phyloP scores from a whole-genome alignment of 1,139 yeast genomes.

The Magnusiomyces tetraspermus region DNA sequence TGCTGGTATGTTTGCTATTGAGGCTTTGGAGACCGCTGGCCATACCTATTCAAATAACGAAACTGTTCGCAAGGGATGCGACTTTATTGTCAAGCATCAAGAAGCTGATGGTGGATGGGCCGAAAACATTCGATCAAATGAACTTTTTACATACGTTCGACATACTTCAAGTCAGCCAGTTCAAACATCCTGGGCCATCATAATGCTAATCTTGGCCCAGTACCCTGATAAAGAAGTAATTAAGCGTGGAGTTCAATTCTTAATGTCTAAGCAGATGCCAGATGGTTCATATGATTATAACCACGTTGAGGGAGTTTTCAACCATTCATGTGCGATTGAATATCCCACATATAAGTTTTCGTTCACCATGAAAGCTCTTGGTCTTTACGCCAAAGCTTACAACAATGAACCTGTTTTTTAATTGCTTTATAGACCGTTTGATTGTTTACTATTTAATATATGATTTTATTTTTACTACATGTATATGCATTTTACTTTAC shows the following conservation, averaged over 20 bases:
- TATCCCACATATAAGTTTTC: slow-evolving; percentile 88
- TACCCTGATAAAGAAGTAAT: slow-evolving; percentile 66
- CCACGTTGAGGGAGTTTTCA: slow-evolving; percentile 90
- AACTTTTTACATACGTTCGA: slow-evolving; percentile 68
- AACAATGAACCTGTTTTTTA: slow-evolving; percentile 14
- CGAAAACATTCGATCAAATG: slow-evolving; percentile 59
- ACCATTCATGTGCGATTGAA: slow-evolving; percentile 84
- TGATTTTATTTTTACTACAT: neutral
- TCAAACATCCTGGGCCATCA: slow-evolving; percentile 89
- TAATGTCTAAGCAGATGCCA: slow-evolving; percentile 57
- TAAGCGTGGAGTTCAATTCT: slow-evolving; percentile 49
- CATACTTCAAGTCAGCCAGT: slow-evolving; percentile 61
- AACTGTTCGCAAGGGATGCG: slow-evolving; percentile 67
- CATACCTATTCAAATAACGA: slow-evolving; percentile 52
- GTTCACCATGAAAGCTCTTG: slow-evolving; percentile 89
- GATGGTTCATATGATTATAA: slow-evolving; percentile 86
- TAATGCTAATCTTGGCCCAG: slow-evolving; percentile 69
- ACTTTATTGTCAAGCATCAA: slow-evolving; percentile 68
- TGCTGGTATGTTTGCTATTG: slow-evolving; percentile 97
- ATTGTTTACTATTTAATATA: neutral
- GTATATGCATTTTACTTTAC: no score
- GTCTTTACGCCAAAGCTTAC: slow-evolving; percentile 44
- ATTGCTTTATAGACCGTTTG: neutral
- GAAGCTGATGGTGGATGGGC: slow-evolving; percentile 92
- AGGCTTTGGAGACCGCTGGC: slow-evolving; percentile 71